These are phyloP conservation scores for Paramarasmius palmivorus DNA, from an alignment of 1,284 basidiomycete species.

Conservation along the genomic window DNA sequence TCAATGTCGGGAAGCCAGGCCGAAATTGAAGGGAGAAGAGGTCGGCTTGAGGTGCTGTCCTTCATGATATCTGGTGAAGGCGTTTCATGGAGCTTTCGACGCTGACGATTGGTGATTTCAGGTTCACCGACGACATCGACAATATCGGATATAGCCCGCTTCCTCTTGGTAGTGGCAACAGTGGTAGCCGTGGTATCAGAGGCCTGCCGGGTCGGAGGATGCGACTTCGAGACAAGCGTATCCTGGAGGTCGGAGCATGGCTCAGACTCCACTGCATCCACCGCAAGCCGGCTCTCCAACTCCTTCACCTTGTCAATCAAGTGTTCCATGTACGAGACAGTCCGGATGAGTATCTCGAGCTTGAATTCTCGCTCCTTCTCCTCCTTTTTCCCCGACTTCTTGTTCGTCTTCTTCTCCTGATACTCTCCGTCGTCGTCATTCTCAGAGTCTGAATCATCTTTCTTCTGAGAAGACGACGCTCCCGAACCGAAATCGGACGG, in stretches of 20 bases:
- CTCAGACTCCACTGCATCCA: constrained; percentile 18
- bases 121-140: not conserved
- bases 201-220: too few species aligned
- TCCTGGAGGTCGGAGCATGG: not conserved
- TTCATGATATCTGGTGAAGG: too few species aligned
- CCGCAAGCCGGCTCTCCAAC: constrained; percentile 29
- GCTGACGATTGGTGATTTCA: not conserved
- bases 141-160: not conserved
- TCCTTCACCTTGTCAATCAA: constrained; percentile 50
- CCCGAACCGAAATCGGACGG: constrained; percentile 48
- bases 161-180: not conserved
- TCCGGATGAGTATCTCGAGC: constrained; percentile 75
- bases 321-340: constrained; percentile 69
- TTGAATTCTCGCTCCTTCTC: constrained; percentile 74
- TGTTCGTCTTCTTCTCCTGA: constrained; percentile 27
- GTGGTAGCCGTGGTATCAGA: too few species aligned
- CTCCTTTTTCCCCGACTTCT: constrained; percentile 44
- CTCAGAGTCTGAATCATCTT: constrained; percentile 24
- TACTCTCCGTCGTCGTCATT: constrained; percentile 30
- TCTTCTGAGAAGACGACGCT: constrained; percentile 17
- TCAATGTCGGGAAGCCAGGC: constrained; percentile 41
- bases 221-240: too few species aligned
- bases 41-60: not conserved
- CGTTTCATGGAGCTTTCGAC: not conserved
- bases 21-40: constrained; percentile 8